Base-by-base conservation (phyloP, 2,329 filamentous ascomycete genomes). In the Albifimbria verrucaria region DNA sequence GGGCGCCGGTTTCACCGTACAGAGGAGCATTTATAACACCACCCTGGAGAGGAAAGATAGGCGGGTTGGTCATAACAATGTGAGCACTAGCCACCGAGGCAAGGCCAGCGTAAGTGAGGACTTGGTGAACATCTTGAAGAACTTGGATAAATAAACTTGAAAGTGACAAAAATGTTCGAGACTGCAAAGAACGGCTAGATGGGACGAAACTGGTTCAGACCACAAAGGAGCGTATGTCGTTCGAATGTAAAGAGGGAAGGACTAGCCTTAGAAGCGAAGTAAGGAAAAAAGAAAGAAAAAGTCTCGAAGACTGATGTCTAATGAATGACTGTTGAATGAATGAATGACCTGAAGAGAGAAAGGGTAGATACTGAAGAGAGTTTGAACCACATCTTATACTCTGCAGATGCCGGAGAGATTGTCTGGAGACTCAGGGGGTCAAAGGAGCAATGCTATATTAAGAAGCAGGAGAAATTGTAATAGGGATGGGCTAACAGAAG, bases 21-120 rank as follows among this genome's bases (percentile, higher is more conserved):
- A 97, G 77, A 1, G 94, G 93, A 3, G 74, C 72, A 71, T 89
- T 93, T 70, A 77, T 52, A 2, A 75, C 32, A 4, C 12, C 62
- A 0, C 7, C 53, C 0, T 66, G 61, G 2, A 59, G 59, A 17
- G 69, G 63, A 55, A 83, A 92, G 0, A 91, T 91, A 3, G 75
- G 66, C 0, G 94, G 93, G 9, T 74, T 77, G 49, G 65, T 72
- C 78, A 97, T 87, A 39, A 81, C 74, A 79, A 97, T 88, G 71
- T 97, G 94, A 44, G 88, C 90, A 48, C 82, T 80, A 62, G 79
- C 82, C 51, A 82, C 61, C 55, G 83, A 73, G 60, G 80, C 78
- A 64, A 92, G 68, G 65, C 83, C 79, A 80, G 75, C 64, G 44
- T 76, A 52, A 50, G 81, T 69, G 57, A 82, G 59, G 77, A 67